Conservation (phyloP, 1,284 basidiomycete genomes). For the Ustilago trichophora region DNA sequence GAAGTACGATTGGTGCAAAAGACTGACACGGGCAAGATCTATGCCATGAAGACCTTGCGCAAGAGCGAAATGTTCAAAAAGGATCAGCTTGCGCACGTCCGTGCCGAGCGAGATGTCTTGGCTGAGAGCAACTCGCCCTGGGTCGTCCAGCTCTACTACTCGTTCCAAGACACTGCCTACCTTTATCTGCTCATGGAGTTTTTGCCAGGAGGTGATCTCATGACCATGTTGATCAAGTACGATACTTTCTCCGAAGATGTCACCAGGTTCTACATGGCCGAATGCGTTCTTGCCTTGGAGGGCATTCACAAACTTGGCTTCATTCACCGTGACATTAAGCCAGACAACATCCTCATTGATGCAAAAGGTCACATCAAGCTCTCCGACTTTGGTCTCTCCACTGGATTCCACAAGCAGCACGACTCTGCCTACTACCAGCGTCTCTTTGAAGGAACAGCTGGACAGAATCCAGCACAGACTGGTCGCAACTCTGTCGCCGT, state of each 20-base stretch:
- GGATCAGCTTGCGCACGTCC: conserved; percentile 95
- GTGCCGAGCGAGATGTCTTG: conserved; percentile 96
- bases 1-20: conserved; percentile 97
- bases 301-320: conserved; percentile 98
- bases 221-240: conserved; percentile 99
- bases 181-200: conserved; percentile 99
- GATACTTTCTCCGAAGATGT: conserved; percentile 99
- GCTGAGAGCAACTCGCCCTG: conserved; percentile 97
- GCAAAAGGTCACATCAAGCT: conserved; percentile 90
- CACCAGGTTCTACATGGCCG: conserved; percentile 98
- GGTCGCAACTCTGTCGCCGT: conserved; percentile 65
- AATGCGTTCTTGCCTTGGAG: conserved; percentile 96
- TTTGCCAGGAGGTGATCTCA: conserved; percentile 94
- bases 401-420: conserved; percentile 93
- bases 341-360: conserved; percentile 96
- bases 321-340: conserved; percentile 95
- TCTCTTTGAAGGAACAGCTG: conserved; percentile 75
- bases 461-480: conserved; percentile 46
- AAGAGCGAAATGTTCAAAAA: conserved; percentile 99
- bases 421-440: conserved; percentile 94
- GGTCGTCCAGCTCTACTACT: conserved; percentile 98
- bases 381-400: conserved; percentile 93
- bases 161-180: conserved; percentile 95
- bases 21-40: conserved; percentile 95
- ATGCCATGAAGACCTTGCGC: conserved; percentile 98